Evolutionary conservation across 192 early-diverging fungal genomes (phyloP), one percentile per base, ranked within the genome.

Genomic region (Phlyctochytrium arcticum): DNA sequence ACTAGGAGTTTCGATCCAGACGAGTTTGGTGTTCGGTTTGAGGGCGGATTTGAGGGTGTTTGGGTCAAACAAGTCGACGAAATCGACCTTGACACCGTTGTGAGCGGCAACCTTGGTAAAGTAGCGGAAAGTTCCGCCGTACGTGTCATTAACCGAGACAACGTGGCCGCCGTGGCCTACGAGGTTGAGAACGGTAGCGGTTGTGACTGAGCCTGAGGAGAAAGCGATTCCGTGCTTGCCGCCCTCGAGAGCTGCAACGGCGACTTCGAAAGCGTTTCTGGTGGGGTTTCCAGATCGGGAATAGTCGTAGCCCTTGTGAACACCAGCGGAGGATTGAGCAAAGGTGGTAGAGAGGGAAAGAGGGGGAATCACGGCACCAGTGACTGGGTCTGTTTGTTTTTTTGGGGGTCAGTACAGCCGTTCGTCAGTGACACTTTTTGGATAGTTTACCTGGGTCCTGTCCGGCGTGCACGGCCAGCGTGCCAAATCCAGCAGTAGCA

Each of bases 201-300:
- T 84, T 12, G 93, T 92, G 26, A 70, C 75, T 23, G 74, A 80
- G 9, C 72, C 75, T 4, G 73, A 76, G 8, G 73, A 57, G 36
- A 75, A 80, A 7, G 72, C 88, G 80, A 94, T 89, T 47, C 87
- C 93, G 72, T 94, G 81, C 80, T 93, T 90, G 60, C 73, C 96
- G 60, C 86, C 78, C 80, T 99, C 95, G 46, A 99, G 80, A 26
- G 93, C 86, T 3, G 95, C 95, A 19, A 99, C 84, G 33, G 96
- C 94, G 12, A 72, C 83, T 82, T 89, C 91, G 58, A 97, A 86
- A 48, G 86, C 85, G 24, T 86, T 85, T 34, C 96, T 83, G 26
- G 94, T 98, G 12, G 96, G 96, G 77, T 98, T 98, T n/a, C 94
- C 93, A 17, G 89, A 90, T 48, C 96, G 89, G 37, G 92, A 90